Base-by-base conservation (phyloP, 495 filamentous ascomycete genomes). In the Eremomyces bilateralis region DNA sequence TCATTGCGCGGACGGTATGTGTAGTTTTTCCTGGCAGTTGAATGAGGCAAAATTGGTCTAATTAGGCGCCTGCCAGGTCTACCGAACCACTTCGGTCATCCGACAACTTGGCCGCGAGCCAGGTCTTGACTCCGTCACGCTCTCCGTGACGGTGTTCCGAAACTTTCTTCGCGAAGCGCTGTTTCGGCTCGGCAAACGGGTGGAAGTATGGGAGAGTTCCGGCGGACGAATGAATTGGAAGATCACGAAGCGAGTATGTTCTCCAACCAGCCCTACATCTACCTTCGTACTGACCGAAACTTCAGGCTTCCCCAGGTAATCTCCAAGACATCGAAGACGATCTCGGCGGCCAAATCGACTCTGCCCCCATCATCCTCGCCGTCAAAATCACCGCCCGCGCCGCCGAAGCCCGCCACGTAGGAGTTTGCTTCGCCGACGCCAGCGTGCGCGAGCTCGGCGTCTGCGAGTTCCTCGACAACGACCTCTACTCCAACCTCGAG, bases 401-500 rank as follows among this genome's bases (percentile, higher is more conserved):
- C 2, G 66, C 71, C 0, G 83, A 93, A 52, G 80, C 76, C 1
- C 62, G 90, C 31, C 77, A 66, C 37, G 80, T 97, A 2, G 88
- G 88, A 10, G 84, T 95, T 17, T 94, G 88, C 56, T 99, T 99
- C 57, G 88, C 90, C 4, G 88, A 99, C 67, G 88, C 88, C 6
- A 94, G 80, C 46, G 84, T 93, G 41, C 65, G 90, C 33, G 88
- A 99, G 56, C 67, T 99, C 0, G 88, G 88, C 18, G 83, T 99
- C 24, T 90, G 78, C 62, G 88, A 99, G 50, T 99, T 99, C 46
- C 63, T 91, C 18, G 88, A 99, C 60, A 99, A 95, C 44, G 90
- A 99, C 50, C 61, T 93, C 10, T 99, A 92, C 53, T 95, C 88
- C 28, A 95, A 99, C 51, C 85, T 99, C 38, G 88, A 99, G 57